These are phyloP conservation scores for Lunasporangiospora selenospora DNA, from an alignment of 192 early-diverging fungal species.

Conservation along the genomic window DNA sequence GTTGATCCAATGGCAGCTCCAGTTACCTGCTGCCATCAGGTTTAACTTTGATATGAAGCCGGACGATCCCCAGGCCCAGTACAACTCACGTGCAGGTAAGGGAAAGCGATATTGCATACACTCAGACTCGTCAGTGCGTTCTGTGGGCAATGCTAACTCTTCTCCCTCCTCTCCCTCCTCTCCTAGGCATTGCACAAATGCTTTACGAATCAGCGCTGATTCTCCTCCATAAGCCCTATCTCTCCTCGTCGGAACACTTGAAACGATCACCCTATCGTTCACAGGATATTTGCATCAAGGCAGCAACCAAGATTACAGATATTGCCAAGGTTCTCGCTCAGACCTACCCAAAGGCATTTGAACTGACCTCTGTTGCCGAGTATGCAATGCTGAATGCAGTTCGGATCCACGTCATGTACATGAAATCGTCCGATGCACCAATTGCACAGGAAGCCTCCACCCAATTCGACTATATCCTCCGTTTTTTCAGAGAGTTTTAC, in stretches of 20 bases:
- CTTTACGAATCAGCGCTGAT: conserved; percentile 42
- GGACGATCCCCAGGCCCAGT: conserved; percentile 28
- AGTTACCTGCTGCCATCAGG: conserved; percentile 23
- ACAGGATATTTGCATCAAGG: conserved; percentile 48
- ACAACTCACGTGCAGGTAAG: conserved; percentile 44
- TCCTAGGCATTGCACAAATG: conserved; percentile 37
- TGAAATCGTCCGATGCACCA: conserved; percentile 31
- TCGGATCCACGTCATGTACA: conserved; percentile 45
- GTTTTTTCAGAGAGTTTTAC: conserved; percentile 45
- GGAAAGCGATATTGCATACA: too few relatives aligned
- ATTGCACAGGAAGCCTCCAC: conserved; percentile 29
- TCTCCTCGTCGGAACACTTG: conserved; percentile 36
- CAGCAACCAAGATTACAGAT: conserved; percentile 44
- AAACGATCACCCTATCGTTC: conserved; percentile 45
- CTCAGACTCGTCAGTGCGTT: too few relatives aligned
- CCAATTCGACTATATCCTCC: conserved; percentile 43
- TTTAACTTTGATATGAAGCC: conserved; percentile 37
- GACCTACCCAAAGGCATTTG: conserved; percentile 23
- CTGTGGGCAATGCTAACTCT: too few relatives aligned
- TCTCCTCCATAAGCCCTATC: conserved; percentile 39
- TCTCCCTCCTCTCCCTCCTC: too few relatives aligned
- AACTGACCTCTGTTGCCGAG: conserved; percentile 36
- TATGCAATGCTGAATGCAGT: conserved; percentile 43
- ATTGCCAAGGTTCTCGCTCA: conserved; percentile 40
- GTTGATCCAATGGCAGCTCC: conserved; percentile 43